A percentile compares a stretch with the other conserved stretches of the same genome.
Conservation (phyloP, 2,329 filamentous ascomycete species). For the Dactylellina parvicollis region DNA sequence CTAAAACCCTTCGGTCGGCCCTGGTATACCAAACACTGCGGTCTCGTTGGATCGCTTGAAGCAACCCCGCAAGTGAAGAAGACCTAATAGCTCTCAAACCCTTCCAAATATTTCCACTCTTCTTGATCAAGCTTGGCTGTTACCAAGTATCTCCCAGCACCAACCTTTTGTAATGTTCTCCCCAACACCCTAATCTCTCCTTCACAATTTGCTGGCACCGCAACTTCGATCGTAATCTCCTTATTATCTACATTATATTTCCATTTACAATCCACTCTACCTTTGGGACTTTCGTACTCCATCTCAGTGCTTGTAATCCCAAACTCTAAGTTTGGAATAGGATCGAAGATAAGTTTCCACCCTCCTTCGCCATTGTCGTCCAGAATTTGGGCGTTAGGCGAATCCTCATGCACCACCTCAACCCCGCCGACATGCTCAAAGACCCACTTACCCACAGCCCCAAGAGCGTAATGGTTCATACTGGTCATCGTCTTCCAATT, state of each 20-base stretch:
- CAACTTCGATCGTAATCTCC: conserved; percentile 34
- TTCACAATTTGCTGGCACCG: conserved; percentile 39
- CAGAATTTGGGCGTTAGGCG: background rate
- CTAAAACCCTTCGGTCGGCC: too few relatives aligned
- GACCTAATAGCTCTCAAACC: background rate
- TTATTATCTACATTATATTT: conserved; percentile 31
- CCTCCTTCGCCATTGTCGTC: conserved; percentile 2
- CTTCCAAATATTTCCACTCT: conserved; percentile 36
- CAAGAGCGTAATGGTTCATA: conserved; percentile 67
- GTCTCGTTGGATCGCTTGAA: too few relatives aligned
- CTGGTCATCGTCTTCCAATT: conserved; percentile 66
- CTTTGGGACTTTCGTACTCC: conserved; percentile 35
- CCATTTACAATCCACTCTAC: conserved; percentile 39
- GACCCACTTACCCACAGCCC: conserved; percentile 65
- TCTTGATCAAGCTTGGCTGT: conserved; percentile 18
- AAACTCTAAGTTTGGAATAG: conserved; percentile 42
- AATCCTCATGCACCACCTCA: conserved; percentile 56
- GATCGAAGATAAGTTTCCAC: conserved; percentile 43
- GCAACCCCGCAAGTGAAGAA: background rate
- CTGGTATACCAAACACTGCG: too few relatives aligned
- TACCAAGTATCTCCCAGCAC: conserved; percentile 14
- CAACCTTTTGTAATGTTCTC: conserved; percentile 24
- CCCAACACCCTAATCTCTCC: conserved; percentile 27
- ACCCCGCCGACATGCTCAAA: conserved; percentile 64
- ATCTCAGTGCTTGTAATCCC: conserved; percentile 30